Evolutionary conservation across 202 grass and related monocot genomes (phyloP).

Genomic region (Musa balbisiana): DNA sequence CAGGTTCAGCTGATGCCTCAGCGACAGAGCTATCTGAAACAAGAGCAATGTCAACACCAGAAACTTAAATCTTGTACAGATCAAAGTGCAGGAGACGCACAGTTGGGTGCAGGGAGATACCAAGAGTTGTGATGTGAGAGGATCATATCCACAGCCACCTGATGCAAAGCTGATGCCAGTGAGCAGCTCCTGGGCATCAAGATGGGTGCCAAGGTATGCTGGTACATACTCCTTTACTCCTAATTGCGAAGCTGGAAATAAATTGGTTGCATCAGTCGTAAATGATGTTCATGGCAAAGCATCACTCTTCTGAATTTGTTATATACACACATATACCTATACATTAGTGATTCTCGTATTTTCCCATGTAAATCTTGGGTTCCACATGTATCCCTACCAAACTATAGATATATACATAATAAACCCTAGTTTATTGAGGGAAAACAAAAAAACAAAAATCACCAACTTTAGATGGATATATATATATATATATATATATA

Average conservation of each 20-base stretch:
- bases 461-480: no score
- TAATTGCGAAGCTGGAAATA: slow-evolving; percentile 37
- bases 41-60: not conserved
- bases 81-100: not conserved
- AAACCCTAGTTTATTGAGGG: no score
- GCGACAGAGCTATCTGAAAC: slow-evolving; percentile 42
- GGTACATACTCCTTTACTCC: slow-evolving; percentile 51
- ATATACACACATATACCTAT: no score
- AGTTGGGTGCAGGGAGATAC: slow-evolving; percentile 7
- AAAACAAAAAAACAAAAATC: no score
- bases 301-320: no score
- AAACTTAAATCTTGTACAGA: not conserved
- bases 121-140: slow-evolving; percentile 41
- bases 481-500: no score
- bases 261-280: not conserved
- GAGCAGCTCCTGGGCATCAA: slow-evolving; percentile 44
- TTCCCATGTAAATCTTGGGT: no score
- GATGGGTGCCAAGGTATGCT: slow-evolving; percentile 33
- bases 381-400: no score
- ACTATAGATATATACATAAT: no score
- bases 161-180: slow-evolving; percentile 81
- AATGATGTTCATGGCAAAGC: not conserved
- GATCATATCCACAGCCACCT: slow-evolving; percentile 57
- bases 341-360: no score
- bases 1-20: slow-evolving; percentile 43